Base-by-base conservation (phyloP, 1,139 yeast species). In the Debaryomyces sp. region DNA sequence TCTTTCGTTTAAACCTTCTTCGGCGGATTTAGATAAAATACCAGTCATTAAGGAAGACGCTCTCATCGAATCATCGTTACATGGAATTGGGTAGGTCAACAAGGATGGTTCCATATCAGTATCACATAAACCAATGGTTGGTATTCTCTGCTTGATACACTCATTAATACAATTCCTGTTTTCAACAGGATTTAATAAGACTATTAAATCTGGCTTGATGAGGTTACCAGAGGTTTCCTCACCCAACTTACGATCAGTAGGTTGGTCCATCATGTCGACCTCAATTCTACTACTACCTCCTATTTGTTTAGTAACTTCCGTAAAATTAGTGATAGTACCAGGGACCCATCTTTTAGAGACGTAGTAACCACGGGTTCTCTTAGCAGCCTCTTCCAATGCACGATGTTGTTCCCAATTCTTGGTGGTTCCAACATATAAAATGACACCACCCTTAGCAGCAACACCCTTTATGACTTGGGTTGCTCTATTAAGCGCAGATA, bases 71-170 rank as follows among this genome's bases (percentile, higher is more conserved):
- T 92, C 98, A 67, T 94, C 98, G 63, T 94, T 94, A 54, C 96
- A 96, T 23, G 99, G 98, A 57, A 94, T 89, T 44, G 98, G 96
- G 67, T 94, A 94, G 1, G 97, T 89, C 49, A 94, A 87, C 57
- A 87, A 71, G 7, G 90, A 81, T 17, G 98, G 96, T 64, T 94
- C 97, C 68, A 87, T 85, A 67, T 94, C 94, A 24, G 99, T 90
- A 68, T 94, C 99, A 55, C 95, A 85, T 50, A 94, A 81, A 34
- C 97, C 99, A 59, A 94, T 85, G 1, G 98, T 92, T 51, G 99
- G 99, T 24, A 94, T 83, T 64, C 96, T 81, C 53, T 85, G 78
- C 61, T 85, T 84, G 55, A 84, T 80, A 57, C 98, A 95, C 69
- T 94, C 99, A 46, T 78, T 77, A 49, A 94, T 73, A 50, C 95